Evolutionary conservation across 1,284 basidiomycete genomes (phyloP).

Genomic region (Cutaneotrichosporon daszewskae): DNA sequence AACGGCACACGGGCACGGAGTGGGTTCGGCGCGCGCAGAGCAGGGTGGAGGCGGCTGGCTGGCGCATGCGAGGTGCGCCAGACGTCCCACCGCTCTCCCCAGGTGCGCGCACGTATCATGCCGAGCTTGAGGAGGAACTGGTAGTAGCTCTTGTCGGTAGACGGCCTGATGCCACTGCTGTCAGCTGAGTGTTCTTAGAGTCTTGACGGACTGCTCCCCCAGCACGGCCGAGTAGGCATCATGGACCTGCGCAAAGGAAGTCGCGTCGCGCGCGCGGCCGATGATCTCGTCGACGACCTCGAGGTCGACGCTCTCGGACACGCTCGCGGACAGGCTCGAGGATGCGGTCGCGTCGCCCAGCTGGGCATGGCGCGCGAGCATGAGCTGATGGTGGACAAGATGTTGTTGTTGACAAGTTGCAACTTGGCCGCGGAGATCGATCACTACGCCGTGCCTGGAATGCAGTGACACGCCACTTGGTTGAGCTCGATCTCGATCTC

Average conservation of each 20-base stretch:
- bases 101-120: conserved; percentile 40
- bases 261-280: conserved; percentile 29
- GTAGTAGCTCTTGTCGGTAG: conserved; percentile 39
- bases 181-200: neutral
- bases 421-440: too few species aligned
- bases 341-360: conserved; percentile 20
- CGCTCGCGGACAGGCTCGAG: conserved; percentile 15
- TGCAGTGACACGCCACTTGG: too few species aligned
- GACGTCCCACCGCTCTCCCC: conserved; percentile 44
- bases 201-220: conserved; percentile 28
- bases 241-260: conserved; percentile 36
- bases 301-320: conserved; percentile 35
- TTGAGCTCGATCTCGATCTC: neutral
- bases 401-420: conserved; percentile 1
- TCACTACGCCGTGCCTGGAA: too few species aligned
- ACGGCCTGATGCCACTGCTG: conserved; percentile 32
- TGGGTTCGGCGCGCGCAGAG: conserved; percentile 3
- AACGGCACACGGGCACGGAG: conserved; percentile 32
- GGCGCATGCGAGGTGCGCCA: conserved; percentile 21
- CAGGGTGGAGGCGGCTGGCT: neutral
- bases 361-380: conserved; percentile 20
- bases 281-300: conserved; percentile 41
- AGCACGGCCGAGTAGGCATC: conserved; percentile 35
- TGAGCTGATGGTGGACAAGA: conserved; percentile 1
- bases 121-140: conserved; percentile 45